A percentile compares a stretch with the other conserved stretches of the same genome.
phyloP scores from a whole-genome alignment of 306 rosid genomes.

The Elaeagnus macrophylla region DNA sequence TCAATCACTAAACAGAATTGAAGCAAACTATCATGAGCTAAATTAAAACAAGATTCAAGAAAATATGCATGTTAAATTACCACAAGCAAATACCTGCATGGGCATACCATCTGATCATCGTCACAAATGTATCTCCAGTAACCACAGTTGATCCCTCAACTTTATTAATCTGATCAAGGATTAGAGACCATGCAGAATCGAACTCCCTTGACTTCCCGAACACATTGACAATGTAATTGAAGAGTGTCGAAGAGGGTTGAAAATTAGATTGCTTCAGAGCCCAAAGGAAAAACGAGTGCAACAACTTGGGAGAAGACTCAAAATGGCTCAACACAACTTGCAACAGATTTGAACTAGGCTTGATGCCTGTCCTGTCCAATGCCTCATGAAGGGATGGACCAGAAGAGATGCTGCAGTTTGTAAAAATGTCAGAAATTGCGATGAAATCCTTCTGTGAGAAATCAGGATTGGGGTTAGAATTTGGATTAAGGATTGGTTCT shows the following conservation, averaged over 20 bases:
- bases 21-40: background rate
- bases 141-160: conserved; percentile 33
- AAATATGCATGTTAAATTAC: background rate
- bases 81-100: conserved; percentile 50
- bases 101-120: conserved; percentile 73
- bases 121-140: conserved; percentile 46
- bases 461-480: conserved; percentile 1
- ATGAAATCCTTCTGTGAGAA: conserved; percentile 33
- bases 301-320: conserved; percentile 57
- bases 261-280: conserved; percentile 53
- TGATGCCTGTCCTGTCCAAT: conserved; percentile 46
- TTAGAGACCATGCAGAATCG: conserved; percentile 61
- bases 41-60: too few relatives aligned
- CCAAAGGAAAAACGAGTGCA: conserved; percentile 65
- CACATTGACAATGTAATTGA: conserved; percentile 40
- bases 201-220: conserved; percentile 59
- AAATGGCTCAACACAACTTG: conserved; percentile 44
- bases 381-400: conserved; percentile 41
- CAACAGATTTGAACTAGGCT: conserved; percentile 36
- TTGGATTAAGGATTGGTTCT: conserved; percentile 15
- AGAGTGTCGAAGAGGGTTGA: conserved; percentile 26
- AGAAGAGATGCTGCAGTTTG: conserved; percentile 33
- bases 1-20: background rate
- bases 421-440: conserved; percentile 38
- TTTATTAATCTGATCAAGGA: conserved; percentile 28